phyloP scores from a whole-genome alignment of 257 asterid species.

The Primulina eburnea region DNA sequence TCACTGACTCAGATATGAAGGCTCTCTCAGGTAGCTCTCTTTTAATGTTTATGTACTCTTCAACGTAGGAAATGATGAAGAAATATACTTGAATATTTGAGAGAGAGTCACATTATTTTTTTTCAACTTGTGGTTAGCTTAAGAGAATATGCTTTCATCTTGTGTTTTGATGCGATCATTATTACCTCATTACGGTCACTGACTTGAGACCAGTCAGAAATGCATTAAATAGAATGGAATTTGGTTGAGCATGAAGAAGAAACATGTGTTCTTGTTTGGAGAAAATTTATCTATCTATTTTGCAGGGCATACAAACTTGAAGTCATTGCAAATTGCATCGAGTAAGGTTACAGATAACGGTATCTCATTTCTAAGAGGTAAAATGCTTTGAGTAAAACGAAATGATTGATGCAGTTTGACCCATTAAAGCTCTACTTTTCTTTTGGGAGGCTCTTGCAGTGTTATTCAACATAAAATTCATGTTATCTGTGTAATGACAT shows the following conservation, averaged over 20 bases:
- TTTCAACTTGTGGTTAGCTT: not conserved
- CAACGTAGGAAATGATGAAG: not conserved
- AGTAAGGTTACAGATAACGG: constrained; percentile 85
- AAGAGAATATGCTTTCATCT: not conserved
- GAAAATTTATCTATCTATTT: constrained; percentile 17
- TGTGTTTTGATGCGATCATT: not conserved
- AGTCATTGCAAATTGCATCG: constrained; percentile 76
- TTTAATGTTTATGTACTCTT: constrained; percentile 18
- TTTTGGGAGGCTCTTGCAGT: constrained; percentile 1
- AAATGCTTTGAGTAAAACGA: not conserved
- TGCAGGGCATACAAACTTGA: constrained; percentile 70
- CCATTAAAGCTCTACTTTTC: not conserved
- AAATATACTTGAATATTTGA: constrained; percentile 17
- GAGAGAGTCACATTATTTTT: constrained; percentile 4
- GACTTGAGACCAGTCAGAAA: not conserved
- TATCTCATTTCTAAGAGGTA: constrained; percentile 64
- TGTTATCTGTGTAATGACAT: constrained; percentile 1
- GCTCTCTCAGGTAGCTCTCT: constrained; percentile 62
- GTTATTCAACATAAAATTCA: constrained; percentile 15
- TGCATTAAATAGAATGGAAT: not conserved
- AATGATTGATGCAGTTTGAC: not conserved
- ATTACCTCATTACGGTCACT: not conserved
- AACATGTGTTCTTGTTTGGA: constrained; percentile 7
- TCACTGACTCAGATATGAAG: constrained; percentile 82
- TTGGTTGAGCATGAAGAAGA: not conserved